A percentile compares a stretch with the other conserved stretches of the same genome.
phyloP scores from a whole-genome alignment of 164 flowering plant species.

The Protea cynaroides region DNA sequence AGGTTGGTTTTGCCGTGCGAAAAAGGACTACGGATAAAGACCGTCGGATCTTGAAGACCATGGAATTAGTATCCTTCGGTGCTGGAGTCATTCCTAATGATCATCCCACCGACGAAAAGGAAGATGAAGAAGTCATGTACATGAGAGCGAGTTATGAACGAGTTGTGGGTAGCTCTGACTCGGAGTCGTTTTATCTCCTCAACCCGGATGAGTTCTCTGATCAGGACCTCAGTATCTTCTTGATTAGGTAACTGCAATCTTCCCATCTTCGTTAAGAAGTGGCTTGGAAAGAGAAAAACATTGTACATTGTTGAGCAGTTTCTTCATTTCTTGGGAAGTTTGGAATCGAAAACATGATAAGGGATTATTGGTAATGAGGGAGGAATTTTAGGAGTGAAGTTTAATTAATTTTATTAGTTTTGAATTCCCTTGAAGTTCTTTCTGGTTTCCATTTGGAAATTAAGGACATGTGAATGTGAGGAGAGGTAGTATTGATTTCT shows the following conservation, averaged over 20 bases:
- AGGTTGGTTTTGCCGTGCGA: conserved; percentile 51
- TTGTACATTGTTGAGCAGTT: too few relatives aligned
- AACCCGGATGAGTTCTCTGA: conserved; percentile 55
- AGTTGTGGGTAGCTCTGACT: conserved; percentile 58
- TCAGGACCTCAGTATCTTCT: conserved; percentile 84
- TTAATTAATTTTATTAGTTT: too few relatives aligned
- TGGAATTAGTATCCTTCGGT: conserved; percentile 66
- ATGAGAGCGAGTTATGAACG: conserved; percentile 82
- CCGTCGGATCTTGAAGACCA: conserved; percentile 43
- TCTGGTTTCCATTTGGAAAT: too few relatives aligned
- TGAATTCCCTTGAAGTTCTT: too few relatives aligned
- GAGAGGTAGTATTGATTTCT: too few relatives aligned
- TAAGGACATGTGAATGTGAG: too few relatives aligned
- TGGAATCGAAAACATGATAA: too few relatives aligned
- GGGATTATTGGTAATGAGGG: too few relatives aligned
- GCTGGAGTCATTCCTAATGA: conserved; percentile 67
- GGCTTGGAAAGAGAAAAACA: too few relatives aligned
- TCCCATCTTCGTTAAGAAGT: too few relatives aligned
- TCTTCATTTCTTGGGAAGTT: too few relatives aligned
- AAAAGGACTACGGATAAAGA: conserved; percentile 36
- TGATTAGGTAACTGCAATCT: conserved; percentile 50
- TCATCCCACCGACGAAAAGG: conserved; percentile 14
- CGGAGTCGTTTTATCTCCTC: conserved; percentile 77
- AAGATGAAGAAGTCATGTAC: conserved; percentile 51
- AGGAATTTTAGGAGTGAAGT: too few relatives aligned